Evolutionary conservation across 805 yeast genomes (phyloP), one percentile per base, ranked within the genome.

Genomic region (Myxozyma vanderwaltii): DNA sequence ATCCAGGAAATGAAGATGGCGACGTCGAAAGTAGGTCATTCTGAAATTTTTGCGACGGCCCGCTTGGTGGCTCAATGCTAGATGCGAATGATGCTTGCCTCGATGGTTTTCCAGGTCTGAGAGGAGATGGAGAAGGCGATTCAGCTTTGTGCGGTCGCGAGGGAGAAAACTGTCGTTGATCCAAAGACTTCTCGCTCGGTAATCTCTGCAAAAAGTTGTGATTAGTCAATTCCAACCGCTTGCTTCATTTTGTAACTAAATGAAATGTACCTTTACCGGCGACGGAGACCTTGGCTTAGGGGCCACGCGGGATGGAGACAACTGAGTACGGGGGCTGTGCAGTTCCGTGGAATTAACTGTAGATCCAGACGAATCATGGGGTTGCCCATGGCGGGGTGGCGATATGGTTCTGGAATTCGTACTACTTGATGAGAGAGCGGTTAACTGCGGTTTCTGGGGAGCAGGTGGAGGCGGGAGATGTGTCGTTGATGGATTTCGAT

Each of bases 281-380:
- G 51, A 40, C 13, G 50, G 43, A 8, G 50, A 44, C 33, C 50
- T 44, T 4, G 33, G 43, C 19, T 27, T 52, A 15, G 50, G 21
- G 6, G 21, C 44, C 17, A 13, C 41, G 13, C 17, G 47, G 1
- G 55, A 51, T 1, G 50, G 27, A 1, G 56, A 35, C 6, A 24
- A 15, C 15, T 21, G 41, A 7, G 43, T 19, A 13, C n/a, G 52
- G 23, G 52, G 33, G 33, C 43, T 35, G n/a, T 15, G 41, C 26
- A 36, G 13, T 17, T 35, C 27, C 8, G 24, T 23, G 5, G 26
- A 19, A 13, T 27, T 40, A 33, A 10, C 10, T n/a, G 17, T 29
- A 31, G 26, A 15, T 47, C 29, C 40, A 10, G 40, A 24, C 3
- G 51, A 19, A 26, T 31, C 51, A 26, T 35, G 21, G 17, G 3